phyloP scores from a whole-genome alignment of 345 rosid species.

The Clarkia xantiana region DNA sequence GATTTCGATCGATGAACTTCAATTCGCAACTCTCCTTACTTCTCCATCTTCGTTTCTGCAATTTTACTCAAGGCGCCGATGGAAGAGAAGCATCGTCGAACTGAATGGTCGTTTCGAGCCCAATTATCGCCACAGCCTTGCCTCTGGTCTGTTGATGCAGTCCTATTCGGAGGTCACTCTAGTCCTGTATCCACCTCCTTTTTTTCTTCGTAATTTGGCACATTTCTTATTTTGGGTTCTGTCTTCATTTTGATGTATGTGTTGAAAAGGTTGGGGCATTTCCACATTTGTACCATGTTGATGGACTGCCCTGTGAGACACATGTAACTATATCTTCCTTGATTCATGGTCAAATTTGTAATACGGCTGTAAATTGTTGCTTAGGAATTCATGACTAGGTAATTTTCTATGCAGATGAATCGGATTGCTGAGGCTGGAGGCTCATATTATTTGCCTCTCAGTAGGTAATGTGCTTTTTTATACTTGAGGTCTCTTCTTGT shows the following conservation, averaged over 20 bases:
- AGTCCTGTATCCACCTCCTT: not conserved
- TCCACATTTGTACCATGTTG: slow-evolving; percentile 42
- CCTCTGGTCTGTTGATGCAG: slow-evolving; percentile 29
- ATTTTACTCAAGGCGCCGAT: slow-evolving; percentile 15
- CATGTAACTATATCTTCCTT: slow-evolving; percentile 20
- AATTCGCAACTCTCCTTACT: not conserved
- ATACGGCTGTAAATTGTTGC: not conserved
- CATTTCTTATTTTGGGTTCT: not conserved
- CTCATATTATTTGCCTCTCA: too few relatives aligned
- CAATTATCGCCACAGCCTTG: slow-evolving; percentile 36
- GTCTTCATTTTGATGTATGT: not conserved
- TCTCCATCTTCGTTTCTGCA: not conserved
- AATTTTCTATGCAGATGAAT: slow-evolving; percentile 19
- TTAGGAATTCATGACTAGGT: slow-evolving; percentile 1
- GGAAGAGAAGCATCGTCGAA: slow-evolving; percentile 51
- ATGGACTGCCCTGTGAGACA: slow-evolving; percentile 39
- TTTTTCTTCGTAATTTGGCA: not conserved
- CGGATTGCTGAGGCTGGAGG: slow-evolving; percentile 2
- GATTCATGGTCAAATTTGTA: not conserved
- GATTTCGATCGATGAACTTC: not conserved
- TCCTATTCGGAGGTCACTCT: slow-evolving; percentile 54
- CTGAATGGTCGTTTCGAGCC: slow-evolving; percentile 43
- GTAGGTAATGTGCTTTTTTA: too few relatives aligned
- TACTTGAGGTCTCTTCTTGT: too few relatives aligned
- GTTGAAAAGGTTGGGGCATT: slow-evolving; percentile 40